Base-by-base conservation (phyloP, 352 stramenopile species). In the Peronospora destructor region DNA sequence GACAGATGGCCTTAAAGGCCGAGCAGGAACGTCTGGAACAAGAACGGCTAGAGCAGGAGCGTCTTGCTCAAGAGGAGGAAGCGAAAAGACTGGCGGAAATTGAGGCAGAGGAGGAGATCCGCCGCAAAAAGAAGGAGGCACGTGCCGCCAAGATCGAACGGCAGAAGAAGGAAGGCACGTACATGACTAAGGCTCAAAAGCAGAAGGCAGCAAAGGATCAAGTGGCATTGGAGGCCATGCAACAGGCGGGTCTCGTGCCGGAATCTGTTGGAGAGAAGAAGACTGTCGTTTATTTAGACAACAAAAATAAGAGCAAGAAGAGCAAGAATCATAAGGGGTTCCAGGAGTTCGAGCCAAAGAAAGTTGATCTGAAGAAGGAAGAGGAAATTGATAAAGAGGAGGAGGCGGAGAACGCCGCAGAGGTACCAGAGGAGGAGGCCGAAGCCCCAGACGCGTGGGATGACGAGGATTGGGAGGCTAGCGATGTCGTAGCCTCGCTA, bases 151-250 rank as follows among this genome's bases (percentile, higher is more conserved):
- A 95, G 67, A 75, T 94, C 35, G 93, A 97, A 46, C 84, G 81
- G 17, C 89, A 97, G 70, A 98, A 98, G 70, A 88, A 87, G 45
- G 91, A 97, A 43, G 95, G 96, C 43, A 98, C 93, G 42, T 98
- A 98, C 79, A 98, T 98, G 93, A 98, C 96, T n/a, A 98, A 98
- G 73, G 91, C 89, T 32, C 92, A 98, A 70, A 98, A 98, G 66
- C 76, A 95, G 51, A 97, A 98, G 73, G 85, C 81, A 0, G 75
- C 74, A 39, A 73, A 87, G 45, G 87, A 91, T 13, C 75, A 97
- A 61, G 84, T 87, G 10, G 76, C 91, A 29, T 62, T 97, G 13
- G 84, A 97, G 59, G 85, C 87, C 10, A 95, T 98, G 92, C 79
- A 93, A 57, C 85, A 89, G 32, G 87, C 91, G 5, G 92, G 92